Evolutionary conservation across 1,284 basidiomycete genomes (phyloP).

Genomic region (Ustilago cynodontis): DNA sequence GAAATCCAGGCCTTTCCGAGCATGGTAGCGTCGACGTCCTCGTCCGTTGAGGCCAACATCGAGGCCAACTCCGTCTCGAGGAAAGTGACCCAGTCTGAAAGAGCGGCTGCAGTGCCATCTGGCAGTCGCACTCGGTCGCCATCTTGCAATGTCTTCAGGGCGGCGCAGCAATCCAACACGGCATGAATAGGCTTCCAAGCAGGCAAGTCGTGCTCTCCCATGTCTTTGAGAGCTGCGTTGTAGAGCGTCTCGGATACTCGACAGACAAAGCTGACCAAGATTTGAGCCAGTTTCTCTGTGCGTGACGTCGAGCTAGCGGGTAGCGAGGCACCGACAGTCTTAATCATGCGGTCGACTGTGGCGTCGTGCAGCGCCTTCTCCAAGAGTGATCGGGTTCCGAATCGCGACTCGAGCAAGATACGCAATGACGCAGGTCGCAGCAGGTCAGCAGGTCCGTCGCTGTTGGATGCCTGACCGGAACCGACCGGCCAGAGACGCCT

Average conservation of each 20-base stretch:
- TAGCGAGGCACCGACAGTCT: conserved; percentile 32
- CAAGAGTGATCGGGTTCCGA: conserved; percentile 33
- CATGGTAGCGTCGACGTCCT: neutral
- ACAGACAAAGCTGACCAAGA: conserved; percentile 22
- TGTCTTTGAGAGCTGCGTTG: conserved; percentile 27
- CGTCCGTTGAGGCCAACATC: neutral
- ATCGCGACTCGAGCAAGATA: conserved; percentile 38
- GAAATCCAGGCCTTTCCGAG: conserved; percentile 78
- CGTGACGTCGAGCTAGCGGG: conserved; percentile 47
- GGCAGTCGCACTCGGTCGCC: conserved; percentile 10
- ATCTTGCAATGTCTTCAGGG: conserved; percentile 19
- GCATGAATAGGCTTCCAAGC: conserved; percentile 11
- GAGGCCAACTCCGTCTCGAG: conserved; percentile 17
- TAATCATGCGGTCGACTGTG: conserved; percentile 38
- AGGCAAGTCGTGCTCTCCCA: conserved; percentile 12
- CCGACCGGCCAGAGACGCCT: conserved; percentile 30
- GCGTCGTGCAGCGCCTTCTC: conserved; percentile 41
- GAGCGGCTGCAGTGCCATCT: conserved; percentile 17
- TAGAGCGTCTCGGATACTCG: conserved; percentile 33
- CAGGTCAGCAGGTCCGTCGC: conserved; percentile 37
- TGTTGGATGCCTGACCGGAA: conserved; percentile 6
- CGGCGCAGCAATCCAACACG: conserved; percentile 8
- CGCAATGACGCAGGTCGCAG: conserved; percentile 38
- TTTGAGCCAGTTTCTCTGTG: conserved; percentile 20
- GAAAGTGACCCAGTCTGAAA: conserved; percentile 25